A percentile compares a stretch with the other conserved stretches of the same genome.
Evolutionary conservation across 2,329 filamentous ascomycete genomes (phyloP).

Genomic region (Ilyonectria sp.): DNA sequence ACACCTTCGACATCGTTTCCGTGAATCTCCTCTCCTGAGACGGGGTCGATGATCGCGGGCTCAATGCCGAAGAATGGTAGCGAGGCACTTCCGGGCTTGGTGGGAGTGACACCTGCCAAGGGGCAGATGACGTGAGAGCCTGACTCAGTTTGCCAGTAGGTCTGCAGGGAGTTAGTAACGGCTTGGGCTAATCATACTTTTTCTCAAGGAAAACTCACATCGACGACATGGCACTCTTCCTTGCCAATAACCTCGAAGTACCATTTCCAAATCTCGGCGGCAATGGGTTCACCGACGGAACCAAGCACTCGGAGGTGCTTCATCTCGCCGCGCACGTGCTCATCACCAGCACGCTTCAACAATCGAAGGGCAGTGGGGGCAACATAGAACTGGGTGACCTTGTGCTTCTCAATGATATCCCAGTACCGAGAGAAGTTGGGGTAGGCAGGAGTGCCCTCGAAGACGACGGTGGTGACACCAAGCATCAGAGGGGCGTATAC

Average conservation of each 20-base stretch:
- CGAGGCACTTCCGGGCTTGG: conserved; percentile 96
- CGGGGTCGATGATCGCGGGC: conserved; percentile 96
- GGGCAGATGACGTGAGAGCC: conserved; percentile 97
- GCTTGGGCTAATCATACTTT: background rate
- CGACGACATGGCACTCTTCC: conserved; percentile 92
- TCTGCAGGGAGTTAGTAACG: conserved; percentile 67
- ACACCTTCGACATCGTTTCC: conserved; percentile 99
- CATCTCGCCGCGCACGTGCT: conserved; percentile 93
- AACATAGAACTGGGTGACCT: conserved; percentile 98
- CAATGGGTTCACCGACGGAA: conserved; percentile 97
- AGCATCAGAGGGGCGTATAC: conserved; percentile 96
- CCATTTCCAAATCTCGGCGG: conserved; percentile 99
- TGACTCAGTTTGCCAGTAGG: conserved; percentile 99
- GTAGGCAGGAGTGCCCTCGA: conserved; percentile 97
- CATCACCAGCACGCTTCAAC: conserved; percentile 94
- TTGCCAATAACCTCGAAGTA: conserved; percentile 96
- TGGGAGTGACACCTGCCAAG: conserved; percentile 92
- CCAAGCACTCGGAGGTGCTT: conserved; percentile 90
- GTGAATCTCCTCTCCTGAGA: conserved; percentile 91
- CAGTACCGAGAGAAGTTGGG: conserved; percentile 99
- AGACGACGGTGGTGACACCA: conserved; percentile 95
- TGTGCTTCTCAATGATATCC: conserved; percentile 97
- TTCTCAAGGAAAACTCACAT: conserved; percentile 75
- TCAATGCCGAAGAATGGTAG: conserved; percentile 99
- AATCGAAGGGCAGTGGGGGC: conserved; percentile 94